Evolutionary conservation across 768 basidiomycete genomes (phyloP).

Genomic region (Psilocybe sp.): DNA sequence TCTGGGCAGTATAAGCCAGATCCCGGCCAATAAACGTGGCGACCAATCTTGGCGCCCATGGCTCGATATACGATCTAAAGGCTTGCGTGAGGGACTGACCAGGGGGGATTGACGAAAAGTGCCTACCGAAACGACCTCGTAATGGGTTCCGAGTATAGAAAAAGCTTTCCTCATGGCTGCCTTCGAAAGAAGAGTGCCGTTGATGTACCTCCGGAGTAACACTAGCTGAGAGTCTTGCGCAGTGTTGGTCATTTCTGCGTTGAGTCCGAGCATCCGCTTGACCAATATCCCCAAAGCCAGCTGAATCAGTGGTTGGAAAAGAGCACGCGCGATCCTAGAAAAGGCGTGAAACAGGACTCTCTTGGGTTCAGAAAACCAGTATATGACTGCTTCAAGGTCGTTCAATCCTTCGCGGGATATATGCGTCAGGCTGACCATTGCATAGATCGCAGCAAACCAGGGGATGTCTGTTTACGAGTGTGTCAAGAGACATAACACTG

Average conservation of each 20-base stretch:
- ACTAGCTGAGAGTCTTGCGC: conserved; percentile 24
- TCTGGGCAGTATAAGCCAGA: conserved; percentile 43
- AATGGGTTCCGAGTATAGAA: conserved; percentile 42
- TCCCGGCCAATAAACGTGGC: conserved; percentile 47
- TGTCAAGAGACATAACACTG: neutral
- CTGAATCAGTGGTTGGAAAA: conserved; percentile 35
- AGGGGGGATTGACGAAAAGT: neutral
- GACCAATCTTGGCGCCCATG: conserved; percentile 49
- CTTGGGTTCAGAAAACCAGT: conserved; percentile 38
- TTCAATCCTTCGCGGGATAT: conserved; percentile 23
- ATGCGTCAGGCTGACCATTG: conserved; percentile 34
- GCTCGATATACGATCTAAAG: conserved; percentile 34
- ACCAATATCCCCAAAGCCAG: conserved; percentile 36
- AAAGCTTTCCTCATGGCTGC: conserved; percentile 32
- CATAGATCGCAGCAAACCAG: conserved; percentile 37
- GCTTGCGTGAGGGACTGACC: neutral
- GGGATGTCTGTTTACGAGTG: conserved; percentile 31
- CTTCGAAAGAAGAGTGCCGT: conserved; percentile 33
- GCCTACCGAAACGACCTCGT: conserved; percentile 41
- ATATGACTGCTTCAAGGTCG: conserved; percentile 37
- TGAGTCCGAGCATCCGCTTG: conserved; percentile 40
- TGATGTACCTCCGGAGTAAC: conserved; percentile 36
- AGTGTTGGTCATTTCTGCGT: conserved; percentile 22
- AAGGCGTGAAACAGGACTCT: conserved; percentile 38
- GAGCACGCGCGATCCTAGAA: conserved; percentile 34